phyloP scores from a whole-genome alignment of 208 protist genomes.

The Wallacemonas sp. region DNA sequence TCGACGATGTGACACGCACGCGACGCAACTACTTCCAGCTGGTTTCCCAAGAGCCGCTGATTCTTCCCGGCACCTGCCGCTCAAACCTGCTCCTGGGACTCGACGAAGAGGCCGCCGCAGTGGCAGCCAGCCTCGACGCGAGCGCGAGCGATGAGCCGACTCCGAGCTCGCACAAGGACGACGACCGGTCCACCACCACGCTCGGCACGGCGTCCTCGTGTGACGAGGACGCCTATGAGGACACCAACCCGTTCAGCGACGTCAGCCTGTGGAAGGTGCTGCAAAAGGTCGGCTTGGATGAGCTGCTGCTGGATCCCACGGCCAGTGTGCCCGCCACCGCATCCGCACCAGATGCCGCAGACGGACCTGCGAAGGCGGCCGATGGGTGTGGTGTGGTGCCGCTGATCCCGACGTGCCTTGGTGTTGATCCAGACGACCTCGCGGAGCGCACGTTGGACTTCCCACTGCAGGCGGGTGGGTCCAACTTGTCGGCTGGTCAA shows the following conservation, averaged over 20 bases:
- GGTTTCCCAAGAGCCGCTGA: conserved; percentile 98
- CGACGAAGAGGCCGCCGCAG: conserved; percentile 11
- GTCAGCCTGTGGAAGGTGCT: conserved; percentile 40
- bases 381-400: not conserved
- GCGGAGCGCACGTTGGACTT: conserved; percentile 40
- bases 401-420: not conserved
- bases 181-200: not conserved
- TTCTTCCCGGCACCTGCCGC: conserved; percentile 94
- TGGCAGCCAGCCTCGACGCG: not conserved
- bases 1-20: conserved; percentile 19
- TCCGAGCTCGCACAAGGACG: not conserved
- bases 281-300: conserved; percentile 39
- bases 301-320: conserved; percentile 30
- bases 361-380: not conserved
- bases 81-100: conserved; percentile 90
- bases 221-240: not conserved
- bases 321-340: not conserved
- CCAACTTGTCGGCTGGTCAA: conserved; percentile 95
- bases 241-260: conserved; percentile 21
- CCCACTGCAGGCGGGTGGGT: conserved; percentile 59
- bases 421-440: not conserved
- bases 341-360: not conserved
- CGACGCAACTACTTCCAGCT: conserved; percentile 94
- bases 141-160: conserved; percentile 15
- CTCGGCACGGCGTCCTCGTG: not conserved